phyloP scores from a whole-genome alignment of 129 eudicot species.

The Logfia minima region DNA sequence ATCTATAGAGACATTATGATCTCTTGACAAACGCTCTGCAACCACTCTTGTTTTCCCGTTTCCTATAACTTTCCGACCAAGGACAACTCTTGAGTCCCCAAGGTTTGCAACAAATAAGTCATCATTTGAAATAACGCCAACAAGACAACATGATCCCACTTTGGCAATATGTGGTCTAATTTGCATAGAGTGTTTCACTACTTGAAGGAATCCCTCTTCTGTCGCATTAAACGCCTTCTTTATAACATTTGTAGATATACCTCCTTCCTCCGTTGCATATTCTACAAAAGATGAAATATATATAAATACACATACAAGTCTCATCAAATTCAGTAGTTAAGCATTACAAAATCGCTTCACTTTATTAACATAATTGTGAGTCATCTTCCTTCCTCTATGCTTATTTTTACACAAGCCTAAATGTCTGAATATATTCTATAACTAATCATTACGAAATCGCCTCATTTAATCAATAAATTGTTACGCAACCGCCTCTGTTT shows the following conservation, averaged over 20 bases:
- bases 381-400: neutral
- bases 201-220: conserved; percentile 68
- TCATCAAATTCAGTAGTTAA: too few relatives aligned
- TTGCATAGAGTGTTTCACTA: conserved; percentile 61
- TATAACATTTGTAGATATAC: conserved; percentile 72
- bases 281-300: conserved; percentile 35
- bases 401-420: too few relatives aligned
- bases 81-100: conserved; percentile 92
- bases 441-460: neutral
- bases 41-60: conserved; percentile 46
- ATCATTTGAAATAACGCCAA: conserved; percentile 75
- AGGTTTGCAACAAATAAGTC: conserved; percentile 82
- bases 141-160: conserved; percentile 90
- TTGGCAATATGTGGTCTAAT: conserved; percentile 77
- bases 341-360: neutral
- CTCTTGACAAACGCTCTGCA: conserved; percentile 83
- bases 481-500: too few relatives aligned
- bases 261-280: conserved; percentile 78
- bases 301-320: neutral
- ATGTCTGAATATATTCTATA: too few relatives aligned
- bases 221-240: conserved; percentile 85
- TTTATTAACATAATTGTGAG: conserved; percentile 9
- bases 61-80: conserved; percentile 60
- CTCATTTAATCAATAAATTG: too few relatives aligned
- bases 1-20: conserved; percentile 83